Evolutionary conservation across 768 basidiomycete genomes (phyloP).

Genomic region (Russula compacta): DNA sequence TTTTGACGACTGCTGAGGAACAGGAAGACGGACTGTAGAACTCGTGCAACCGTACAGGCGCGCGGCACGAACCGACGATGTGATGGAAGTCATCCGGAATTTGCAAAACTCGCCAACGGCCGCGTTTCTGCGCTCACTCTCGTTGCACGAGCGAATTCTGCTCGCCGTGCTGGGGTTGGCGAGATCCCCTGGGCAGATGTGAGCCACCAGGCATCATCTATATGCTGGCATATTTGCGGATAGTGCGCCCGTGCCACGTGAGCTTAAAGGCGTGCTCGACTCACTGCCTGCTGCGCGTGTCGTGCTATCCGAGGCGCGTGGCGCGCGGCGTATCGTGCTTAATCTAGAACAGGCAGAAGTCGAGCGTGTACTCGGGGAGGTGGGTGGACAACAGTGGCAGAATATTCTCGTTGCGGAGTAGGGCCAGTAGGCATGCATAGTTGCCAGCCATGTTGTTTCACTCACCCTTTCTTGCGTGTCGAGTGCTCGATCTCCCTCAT

Average conservation of each 20-base stretch:
- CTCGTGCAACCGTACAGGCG: conserved; percentile 45
- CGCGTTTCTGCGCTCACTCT: conserved; percentile 70
- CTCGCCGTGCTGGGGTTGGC: conserved; percentile 76
- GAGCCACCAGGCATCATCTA: conserved; percentile 62
- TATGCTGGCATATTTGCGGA: conserved; percentile 58
- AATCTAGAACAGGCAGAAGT: conserved; percentile 81
- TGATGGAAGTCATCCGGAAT: conserved; percentile 67
- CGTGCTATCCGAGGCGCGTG: conserved; percentile 57
- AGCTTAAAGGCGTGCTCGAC: conserved; percentile 63
- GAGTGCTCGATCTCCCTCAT: background rate
- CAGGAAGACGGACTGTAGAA: conserved; percentile 69
- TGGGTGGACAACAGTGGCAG: conserved; percentile 64
- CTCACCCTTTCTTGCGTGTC: background rate
- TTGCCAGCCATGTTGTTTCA: background rate
- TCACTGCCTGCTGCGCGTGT: conserved; percentile 72
- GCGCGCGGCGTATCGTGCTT: conserved; percentile 66
- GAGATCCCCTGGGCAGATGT: conserved; percentile 85
- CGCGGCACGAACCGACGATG: conserved; percentile 59
- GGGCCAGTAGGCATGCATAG: background rate
- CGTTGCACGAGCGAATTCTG: conserved; percentile 84
- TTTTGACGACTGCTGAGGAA: background rate
- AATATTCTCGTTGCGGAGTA: conserved; percentile 31
- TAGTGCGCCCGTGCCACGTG: conserved; percentile 48
- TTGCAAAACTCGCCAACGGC: conserved; percentile 92
- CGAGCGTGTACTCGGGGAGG: conserved; percentile 74